Conservation (phyloP, 768 basidiomycete genomes). For the Mycena floridula region DNA sequence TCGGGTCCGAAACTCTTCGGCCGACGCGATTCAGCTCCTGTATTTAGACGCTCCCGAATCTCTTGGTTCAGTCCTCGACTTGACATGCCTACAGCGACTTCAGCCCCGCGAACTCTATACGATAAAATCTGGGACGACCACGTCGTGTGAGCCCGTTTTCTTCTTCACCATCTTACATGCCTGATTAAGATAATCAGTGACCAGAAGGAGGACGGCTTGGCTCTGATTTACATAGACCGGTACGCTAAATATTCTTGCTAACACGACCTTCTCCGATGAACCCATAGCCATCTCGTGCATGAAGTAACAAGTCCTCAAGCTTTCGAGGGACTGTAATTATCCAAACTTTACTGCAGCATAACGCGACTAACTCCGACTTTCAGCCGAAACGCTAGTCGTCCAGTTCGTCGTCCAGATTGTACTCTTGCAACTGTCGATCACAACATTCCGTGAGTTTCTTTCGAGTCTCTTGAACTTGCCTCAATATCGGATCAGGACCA, state of each 20-base stretch:
- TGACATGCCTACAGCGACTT: constrained; percentile 33
- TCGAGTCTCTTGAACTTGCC: constrained; percentile 1
- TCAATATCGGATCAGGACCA: constrained; percentile 49
- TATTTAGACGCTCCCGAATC: no score
- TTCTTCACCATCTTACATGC: constrained; percentile 6
- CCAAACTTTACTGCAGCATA: neutral
- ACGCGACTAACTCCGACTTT: constrained; percentile 4
- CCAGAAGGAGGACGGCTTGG: constrained; percentile 67
- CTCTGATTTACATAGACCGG: constrained; percentile 82
- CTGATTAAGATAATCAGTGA: constrained; percentile 37
- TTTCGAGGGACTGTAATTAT: constrained; percentile 72
- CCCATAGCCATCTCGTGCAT: constrained; percentile 59
- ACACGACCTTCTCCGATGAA: neutral
- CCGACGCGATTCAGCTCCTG: no score
- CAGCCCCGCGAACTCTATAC: constrained; percentile 81
- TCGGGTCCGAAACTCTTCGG: no score
- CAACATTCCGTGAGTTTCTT: constrained; percentile 63
- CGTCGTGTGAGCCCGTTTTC: constrained; percentile 58
- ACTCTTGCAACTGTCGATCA: constrained; percentile 88
- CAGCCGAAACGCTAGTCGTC: constrained; percentile 68
- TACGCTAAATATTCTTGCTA: constrained; percentile 20
- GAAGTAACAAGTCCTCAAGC: constrained; percentile 95
- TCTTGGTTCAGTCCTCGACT: no score
- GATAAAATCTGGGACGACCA: constrained; percentile 99
- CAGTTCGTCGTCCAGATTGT: constrained; percentile 80